A percentile compares a stretch with the other conserved stretches of the same genome.
These are phyloP conservation scores for Moniliophthora roreri DNA, from an alignment of 1,284 basidiomycete genomes.

Conservation along the genomic window DNA sequence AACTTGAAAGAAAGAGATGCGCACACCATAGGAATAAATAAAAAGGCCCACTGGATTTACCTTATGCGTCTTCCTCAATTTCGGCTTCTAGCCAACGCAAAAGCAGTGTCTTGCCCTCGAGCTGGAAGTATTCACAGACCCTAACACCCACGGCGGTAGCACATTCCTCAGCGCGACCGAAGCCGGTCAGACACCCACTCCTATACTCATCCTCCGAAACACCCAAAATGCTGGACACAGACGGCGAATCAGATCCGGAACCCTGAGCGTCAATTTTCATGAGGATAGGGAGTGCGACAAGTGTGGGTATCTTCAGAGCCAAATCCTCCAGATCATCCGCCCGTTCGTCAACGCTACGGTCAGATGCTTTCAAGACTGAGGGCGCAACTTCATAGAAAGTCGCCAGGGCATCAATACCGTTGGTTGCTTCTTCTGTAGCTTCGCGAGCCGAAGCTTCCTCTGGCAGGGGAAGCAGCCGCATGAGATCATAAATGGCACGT, in stretches of 20 bases:
- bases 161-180: constrained; percentile 75
- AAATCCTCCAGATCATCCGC: constrained; percentile 47
- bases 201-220: constrained; percentile 64
- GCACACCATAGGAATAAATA: neutral
- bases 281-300: constrained; percentile 68
- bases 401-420: constrained; percentile 55
- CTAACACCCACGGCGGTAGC: constrained; percentile 56
- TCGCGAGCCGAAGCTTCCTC: constrained; percentile 59
- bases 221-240: constrained; percentile 55
- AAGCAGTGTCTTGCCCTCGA: constrained; percentile 25
- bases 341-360: constrained; percentile 26
- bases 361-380: constrained; percentile 23
- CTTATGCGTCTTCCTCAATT: constrained; percentile 6
- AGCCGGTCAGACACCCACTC: constrained; percentile 65
- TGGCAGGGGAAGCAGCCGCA: constrained; percentile 64
- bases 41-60: neutral
- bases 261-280: constrained; percentile 40
- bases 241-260: constrained; percentile 25
- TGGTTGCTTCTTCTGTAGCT: constrained; percentile 75
- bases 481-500: constrained; percentile 55
- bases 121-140: constrained; percentile 48
- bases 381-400: constrained; percentile 55
- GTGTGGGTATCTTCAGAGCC: constrained; percentile 63
- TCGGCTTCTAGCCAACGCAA: constrained; percentile 14
- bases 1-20: too few relatives aligned